These are phyloP conservation scores for Saccharomyces uvarum DNA, from an alignment of 1,139 yeast genomes.

Conservation along the genomic window DNA sequence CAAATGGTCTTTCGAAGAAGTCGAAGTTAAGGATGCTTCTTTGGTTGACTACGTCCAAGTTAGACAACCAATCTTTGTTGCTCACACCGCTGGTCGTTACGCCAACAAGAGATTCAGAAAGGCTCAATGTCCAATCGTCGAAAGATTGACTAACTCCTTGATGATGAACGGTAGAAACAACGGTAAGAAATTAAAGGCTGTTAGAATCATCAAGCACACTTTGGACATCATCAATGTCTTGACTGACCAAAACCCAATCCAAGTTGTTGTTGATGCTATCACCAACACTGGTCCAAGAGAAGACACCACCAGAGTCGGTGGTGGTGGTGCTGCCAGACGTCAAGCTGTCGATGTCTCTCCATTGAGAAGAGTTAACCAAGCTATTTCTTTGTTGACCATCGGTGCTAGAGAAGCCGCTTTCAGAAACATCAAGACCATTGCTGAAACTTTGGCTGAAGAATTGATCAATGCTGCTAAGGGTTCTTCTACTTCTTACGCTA, in stretches of 20 bases:
- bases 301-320: constrained; percentile 99
- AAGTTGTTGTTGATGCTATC: constrained; percentile 97
- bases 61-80: constrained; percentile 93
- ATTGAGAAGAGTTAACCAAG: constrained; percentile 99
- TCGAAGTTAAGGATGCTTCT: constrained; percentile 95
- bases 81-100: constrained; percentile 99
- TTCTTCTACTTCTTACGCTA: constrained; percentile 99
- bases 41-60: constrained; percentile 97
- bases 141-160: constrained; percentile 98
- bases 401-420: constrained; percentile 99
- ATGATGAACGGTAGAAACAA: constrained; percentile 99
- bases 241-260: constrained; percentile 99
- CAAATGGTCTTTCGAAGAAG: constrained; percentile 98
- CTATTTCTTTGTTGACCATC: constrained; percentile 93
- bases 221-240: constrained; percentile 94
- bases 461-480: constrained; percentile 99
- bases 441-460: constrained; percentile 99
- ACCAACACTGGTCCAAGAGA: constrained; percentile 99
- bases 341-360: constrained; percentile 99
- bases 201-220: constrained; percentile 98
- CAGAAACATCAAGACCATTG: constrained; percentile 99
- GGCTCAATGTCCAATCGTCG: constrained; percentile 99
- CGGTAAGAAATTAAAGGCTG: constrained; percentile 99
- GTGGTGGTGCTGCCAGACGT: constrained; percentile 99
- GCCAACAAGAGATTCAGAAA: constrained; percentile 99